phyloP scores from a whole-genome alignment of 164 flowering plant genomes.

The Malania oleifera region DNA sequence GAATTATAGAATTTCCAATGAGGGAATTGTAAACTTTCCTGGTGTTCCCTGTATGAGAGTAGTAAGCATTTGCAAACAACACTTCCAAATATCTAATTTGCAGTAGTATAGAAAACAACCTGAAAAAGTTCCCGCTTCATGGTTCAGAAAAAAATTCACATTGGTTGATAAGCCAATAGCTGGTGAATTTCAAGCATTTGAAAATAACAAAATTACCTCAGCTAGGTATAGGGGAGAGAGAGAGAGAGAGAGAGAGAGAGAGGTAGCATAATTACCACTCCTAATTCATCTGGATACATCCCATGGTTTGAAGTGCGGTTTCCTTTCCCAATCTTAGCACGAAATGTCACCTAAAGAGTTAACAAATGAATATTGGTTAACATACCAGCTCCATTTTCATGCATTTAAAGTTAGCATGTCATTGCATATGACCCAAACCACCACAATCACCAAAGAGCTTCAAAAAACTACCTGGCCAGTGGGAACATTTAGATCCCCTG shows the following conservation, averaged over 20 bases:
- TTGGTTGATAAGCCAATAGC: too few species aligned
- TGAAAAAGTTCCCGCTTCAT: too few species aligned
- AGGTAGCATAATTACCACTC: constrained; percentile 60
- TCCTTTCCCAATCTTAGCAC: constrained; percentile 86
- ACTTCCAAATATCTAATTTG: too few species aligned
- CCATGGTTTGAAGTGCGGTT: constrained; percentile 60
- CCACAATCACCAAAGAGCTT: not conserved
- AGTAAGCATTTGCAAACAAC: too few species aligned
- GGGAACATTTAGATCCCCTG: constrained; percentile 95
- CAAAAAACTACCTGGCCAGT: constrained; percentile 71
- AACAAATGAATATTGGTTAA: not conserved
- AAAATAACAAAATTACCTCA: too few species aligned
- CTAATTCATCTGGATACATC: constrained; percentile 82
- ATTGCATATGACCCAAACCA: constrained; percentile 7
- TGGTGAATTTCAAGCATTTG: too few species aligned
- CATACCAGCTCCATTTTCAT: not conserved
- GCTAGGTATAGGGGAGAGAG: not conserved
- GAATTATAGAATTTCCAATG: too few species aligned
- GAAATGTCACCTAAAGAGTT: constrained; percentile 69
- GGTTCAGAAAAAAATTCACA: too few species aligned
- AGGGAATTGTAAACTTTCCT: too few species aligned
- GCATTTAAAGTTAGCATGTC: not conserved
- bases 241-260: constrained; percentile 11
- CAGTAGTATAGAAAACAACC: too few species aligned
- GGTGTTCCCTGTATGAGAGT: too few species aligned